Evolutionary conservation across 1,139 yeast genomes (phyloP).

Genomic region (Geotrichum reessii): DNA sequence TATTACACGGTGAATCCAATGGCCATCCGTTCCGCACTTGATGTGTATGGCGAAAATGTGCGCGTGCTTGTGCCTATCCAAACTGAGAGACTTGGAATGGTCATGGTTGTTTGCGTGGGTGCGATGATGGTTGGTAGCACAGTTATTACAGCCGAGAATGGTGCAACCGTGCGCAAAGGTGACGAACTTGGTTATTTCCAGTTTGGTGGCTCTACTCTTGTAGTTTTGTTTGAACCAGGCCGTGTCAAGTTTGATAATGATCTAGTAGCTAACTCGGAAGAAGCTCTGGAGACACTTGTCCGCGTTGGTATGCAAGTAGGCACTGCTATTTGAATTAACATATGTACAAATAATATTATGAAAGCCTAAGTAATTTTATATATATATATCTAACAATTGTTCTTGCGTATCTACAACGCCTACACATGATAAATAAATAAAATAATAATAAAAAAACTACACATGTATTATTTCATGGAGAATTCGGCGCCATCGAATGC

Average conservation of each 20-base stretch:
- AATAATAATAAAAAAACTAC: no score
- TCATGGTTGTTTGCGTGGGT: slow-evolving; percentile 77
- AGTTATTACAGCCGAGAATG: slow-evolving; percentile 58
- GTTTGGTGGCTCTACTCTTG: slow-evolving; percentile 92
- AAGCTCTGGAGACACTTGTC: slow-evolving; percentile 72
- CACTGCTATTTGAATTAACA: slow-evolving; percentile 25
- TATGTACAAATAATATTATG: no score
- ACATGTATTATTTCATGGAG: no score
- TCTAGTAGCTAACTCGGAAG: slow-evolving; percentile 57
- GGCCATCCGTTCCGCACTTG: slow-evolving; percentile 84
- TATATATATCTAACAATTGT: no score
- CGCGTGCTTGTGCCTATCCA: slow-evolving; percentile 72
- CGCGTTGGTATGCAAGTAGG: slow-evolving; percentile 63
- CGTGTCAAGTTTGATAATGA: slow-evolving; percentile 63
- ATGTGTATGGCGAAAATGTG: slow-evolving; percentile 88
- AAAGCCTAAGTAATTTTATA: no score
- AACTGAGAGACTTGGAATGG: slow-evolving; percentile 66
- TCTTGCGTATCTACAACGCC: no score
- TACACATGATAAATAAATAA: no score
- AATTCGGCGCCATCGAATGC: no score
- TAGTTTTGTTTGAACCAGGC: slow-evolving; percentile 49
- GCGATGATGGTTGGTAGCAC: slow-evolving; percentile 99
- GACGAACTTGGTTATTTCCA: slow-evolving; percentile 91
- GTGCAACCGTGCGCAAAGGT: slow-evolving; percentile 55
- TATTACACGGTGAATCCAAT: slow-evolving; percentile 95